A percentile compares a stretch with the other conserved stretches of the same genome.
phyloP scores from a whole-genome alignment of 257 asterid species.

The Scutellaria galericulata region DNA sequence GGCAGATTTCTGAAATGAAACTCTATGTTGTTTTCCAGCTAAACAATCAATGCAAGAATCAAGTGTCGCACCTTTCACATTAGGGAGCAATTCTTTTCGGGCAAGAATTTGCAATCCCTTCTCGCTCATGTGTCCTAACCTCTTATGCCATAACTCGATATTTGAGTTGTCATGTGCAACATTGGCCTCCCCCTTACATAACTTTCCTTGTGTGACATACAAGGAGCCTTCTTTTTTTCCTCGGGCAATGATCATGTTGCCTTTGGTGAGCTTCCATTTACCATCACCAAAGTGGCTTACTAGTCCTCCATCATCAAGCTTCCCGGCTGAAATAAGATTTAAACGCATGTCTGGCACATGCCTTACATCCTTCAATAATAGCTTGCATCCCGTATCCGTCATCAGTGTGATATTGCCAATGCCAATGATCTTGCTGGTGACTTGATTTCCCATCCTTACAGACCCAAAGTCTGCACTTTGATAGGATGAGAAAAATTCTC shows the following conservation, averaged over 20 bases:
- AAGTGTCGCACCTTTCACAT: too few relatives aligned
- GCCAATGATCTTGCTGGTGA: neutral
- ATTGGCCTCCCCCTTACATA: too few relatives aligned
- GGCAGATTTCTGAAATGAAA: neutral
- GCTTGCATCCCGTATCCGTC: neutral
- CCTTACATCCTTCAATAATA: conserved; percentile 5
- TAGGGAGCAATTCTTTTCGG: too few relatives aligned
- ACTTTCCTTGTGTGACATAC: conserved; percentile 9
- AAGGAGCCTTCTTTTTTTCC: neutral
- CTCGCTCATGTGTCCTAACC: too few relatives aligned
- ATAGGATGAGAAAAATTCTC: neutral
- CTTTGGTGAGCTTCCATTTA: conserved; percentile 23
- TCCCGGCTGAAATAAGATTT: conserved; percentile 10
- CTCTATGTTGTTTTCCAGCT: neutral
- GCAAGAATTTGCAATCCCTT: too few relatives aligned
- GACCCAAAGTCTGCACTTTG: neutral
- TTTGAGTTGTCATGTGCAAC: neutral
- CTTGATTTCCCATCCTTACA: neutral
- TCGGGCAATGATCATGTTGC: neutral
- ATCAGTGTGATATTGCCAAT: neutral
- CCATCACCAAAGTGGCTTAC: neutral
- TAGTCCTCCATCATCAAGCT: conserved; percentile 9
- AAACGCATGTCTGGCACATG: conserved; percentile 19
- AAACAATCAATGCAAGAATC: neutral
- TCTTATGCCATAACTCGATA: neutral